phyloP scores from a whole-genome alignment of 2,329 filamentous ascomycete species.

The Cercospora sojina region DNA sequence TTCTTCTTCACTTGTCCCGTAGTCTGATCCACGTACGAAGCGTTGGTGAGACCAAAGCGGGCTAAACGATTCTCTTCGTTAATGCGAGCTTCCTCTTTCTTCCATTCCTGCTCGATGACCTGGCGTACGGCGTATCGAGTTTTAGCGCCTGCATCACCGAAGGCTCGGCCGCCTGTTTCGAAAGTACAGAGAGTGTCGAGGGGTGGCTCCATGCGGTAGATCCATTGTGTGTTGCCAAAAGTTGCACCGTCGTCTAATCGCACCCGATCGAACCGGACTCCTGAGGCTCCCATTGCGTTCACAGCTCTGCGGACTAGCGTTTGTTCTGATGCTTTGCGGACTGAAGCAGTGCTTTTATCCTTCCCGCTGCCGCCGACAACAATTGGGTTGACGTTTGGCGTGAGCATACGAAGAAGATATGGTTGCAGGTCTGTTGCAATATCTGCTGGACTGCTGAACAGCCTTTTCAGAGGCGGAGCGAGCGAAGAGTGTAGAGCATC shows the following conservation, averaged over 20 bases:
- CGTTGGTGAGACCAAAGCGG: constrained; percentile 56
- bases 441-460: constrained; percentile 75
- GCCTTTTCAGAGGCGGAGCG: constrained; percentile 67
- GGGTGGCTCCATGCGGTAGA: constrained; percentile 91
- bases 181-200: constrained; percentile 79
- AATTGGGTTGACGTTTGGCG: constrained; percentile 87
- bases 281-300: constrained; percentile 76
- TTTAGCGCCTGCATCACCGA: constrained; percentile 56
- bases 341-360: constrained; percentile 61
- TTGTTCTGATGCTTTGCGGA: constrained; percentile 83
- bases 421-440: constrained; percentile 81
- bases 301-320: constrained; percentile 76
- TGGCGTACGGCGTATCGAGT: constrained; percentile 91
- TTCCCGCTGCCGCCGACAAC: constrained; percentile 60
- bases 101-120: constrained; percentile 87
- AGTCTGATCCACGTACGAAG: constrained; percentile 19
- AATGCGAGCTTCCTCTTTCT: constrained; percentile 66
- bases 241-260: constrained; percentile 61
- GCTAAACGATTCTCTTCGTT: constrained; percentile 66
- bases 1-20: constrained; percentile 16
- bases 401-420: constrained; percentile 77
- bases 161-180: constrained; percentile 60
- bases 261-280: constrained; percentile 76
- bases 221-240: constrained; percentile 52
- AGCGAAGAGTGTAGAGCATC: constrained; percentile 71